A percentile compares a stretch with the other conserved stretches of the same genome.
phyloP scores from a whole-genome alignment of 768 basidiomycete genomes.

The Suillus subluteus region DNA sequence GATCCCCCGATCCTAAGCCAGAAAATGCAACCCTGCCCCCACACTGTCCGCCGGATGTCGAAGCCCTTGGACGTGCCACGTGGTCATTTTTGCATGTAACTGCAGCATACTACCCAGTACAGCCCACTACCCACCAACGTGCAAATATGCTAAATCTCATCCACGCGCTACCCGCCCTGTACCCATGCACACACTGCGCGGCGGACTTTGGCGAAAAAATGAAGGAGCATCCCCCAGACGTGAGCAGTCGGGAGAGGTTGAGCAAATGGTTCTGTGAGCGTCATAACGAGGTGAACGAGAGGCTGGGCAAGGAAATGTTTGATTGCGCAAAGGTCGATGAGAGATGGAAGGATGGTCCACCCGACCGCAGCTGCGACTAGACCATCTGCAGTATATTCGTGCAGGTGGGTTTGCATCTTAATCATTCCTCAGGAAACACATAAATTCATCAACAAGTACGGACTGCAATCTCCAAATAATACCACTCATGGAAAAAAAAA shows the following conservation, averaged over 20 bases:
- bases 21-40: conserved; percentile 47
- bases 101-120: conserved; percentile 93
- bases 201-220: conserved; percentile 79
- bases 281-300: conserved; percentile 91
- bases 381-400: background rate
- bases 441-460: background rate
- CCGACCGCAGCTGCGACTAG: conserved; percentile 88
- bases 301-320: conserved; percentile 82
- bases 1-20: conserved; percentile 28
- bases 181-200: conserved; percentile 90
- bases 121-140: conserved; percentile 73
- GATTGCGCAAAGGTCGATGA: conserved; percentile 83
- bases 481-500: background rate
- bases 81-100: conserved; percentile 98
- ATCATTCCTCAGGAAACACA: background rate
- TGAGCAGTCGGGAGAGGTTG: conserved; percentile 67
- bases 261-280: conserved; percentile 88
- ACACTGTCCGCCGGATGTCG: conserved; percentile 89
- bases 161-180: conserved; percentile 76
- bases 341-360: conserved; percentile 91
- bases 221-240: conserved; percentile 70
- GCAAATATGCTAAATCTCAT: conserved; percentile 84
- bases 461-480: background rate
- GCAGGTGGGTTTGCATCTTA: background rate
- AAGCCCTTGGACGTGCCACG: conserved; percentile 87